These are phyloP conservation scores for Piper longum DNA, from an alignment of 164 flowering plant species.

Conservation along the genomic window DNA sequence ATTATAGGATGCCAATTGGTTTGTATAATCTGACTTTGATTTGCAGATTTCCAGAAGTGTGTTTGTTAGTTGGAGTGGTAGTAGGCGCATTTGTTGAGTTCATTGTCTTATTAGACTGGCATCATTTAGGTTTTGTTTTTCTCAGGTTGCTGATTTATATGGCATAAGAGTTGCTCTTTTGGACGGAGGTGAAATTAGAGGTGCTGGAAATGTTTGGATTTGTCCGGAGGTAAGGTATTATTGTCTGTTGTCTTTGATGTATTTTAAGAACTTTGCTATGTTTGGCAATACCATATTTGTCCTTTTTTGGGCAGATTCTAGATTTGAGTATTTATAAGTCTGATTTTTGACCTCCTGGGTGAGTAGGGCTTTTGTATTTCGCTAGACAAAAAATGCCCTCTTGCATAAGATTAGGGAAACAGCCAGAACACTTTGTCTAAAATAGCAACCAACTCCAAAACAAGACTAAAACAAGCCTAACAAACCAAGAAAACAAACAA, in stretches of 20 bases:
- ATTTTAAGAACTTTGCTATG: background rate
- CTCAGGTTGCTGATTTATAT: constrained; percentile 89
- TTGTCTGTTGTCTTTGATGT: background rate
- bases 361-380: no score
- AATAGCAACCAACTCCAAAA: no score
- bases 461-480: no score
- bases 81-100: background rate
- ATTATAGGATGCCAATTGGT: no score
- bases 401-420: no score
- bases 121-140: constrained; percentile 3
- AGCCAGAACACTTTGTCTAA: no score
- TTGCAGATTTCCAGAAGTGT: background rate
- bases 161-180: constrained; percentile 94
- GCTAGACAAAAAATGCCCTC: no score
- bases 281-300: background rate
- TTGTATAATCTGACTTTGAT: no score
- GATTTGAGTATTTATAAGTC: no score
- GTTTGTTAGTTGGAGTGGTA: background rate
- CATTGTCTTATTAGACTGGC: background rate
- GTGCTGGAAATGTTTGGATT: constrained; percentile 98
- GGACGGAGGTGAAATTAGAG: constrained; percentile 98
- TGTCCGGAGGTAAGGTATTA: constrained; percentile 67
- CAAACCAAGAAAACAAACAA: no score
- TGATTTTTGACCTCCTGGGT: no score
- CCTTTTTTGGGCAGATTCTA: background rate